Evolutionary conservation across 148 eudicot genomes (phyloP).

Genomic region (Hydrangea macrophylla): DNA sequence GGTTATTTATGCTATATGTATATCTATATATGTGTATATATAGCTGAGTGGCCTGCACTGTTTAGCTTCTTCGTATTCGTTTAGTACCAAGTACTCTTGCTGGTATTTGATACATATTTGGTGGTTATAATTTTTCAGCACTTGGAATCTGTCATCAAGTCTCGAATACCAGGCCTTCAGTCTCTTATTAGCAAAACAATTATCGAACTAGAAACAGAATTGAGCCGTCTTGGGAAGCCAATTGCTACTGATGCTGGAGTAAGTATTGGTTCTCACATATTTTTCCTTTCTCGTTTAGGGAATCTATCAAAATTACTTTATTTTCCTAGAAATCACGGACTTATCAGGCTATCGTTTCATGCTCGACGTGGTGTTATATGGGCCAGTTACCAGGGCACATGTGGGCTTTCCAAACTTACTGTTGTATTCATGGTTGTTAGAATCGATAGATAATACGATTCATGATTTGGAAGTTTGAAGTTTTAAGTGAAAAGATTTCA

Average conservation of each 20-base stretch:
- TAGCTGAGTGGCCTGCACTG: neutral
- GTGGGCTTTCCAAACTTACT: neutral
- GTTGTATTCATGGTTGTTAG: no score
- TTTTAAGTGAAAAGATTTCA: no score
- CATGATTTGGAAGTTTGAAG: no score
- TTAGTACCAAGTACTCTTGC: neutral
- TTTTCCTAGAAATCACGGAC: neutral
- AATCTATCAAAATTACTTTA: neutral
- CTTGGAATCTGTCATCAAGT: slow-evolving; percentile 90
- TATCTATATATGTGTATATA: neutral
- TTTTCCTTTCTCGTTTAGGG: neutral
- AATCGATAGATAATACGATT: no score
- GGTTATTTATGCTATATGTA: neutral
- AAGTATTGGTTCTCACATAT: slow-evolving; percentile 29
- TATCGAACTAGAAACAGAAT: slow-evolving; percentile 83
- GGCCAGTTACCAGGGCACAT: neutral
- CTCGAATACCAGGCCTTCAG: slow-evolving; percentile 96
- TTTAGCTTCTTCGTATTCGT: neutral
- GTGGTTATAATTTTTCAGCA: slow-evolving; percentile 49
- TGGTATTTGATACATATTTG: neutral
- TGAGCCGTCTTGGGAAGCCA: slow-evolving; percentile 94
- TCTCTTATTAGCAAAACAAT: slow-evolving; percentile 91
- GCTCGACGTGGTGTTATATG: neutral
- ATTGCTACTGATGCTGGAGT: slow-evolving; percentile 97
- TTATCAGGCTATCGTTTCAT: neutral